Evolutionary conservation across 2,329 filamentous ascomycete genomes (phyloP).

Genomic region (Trichocomaceae sp.): DNA sequence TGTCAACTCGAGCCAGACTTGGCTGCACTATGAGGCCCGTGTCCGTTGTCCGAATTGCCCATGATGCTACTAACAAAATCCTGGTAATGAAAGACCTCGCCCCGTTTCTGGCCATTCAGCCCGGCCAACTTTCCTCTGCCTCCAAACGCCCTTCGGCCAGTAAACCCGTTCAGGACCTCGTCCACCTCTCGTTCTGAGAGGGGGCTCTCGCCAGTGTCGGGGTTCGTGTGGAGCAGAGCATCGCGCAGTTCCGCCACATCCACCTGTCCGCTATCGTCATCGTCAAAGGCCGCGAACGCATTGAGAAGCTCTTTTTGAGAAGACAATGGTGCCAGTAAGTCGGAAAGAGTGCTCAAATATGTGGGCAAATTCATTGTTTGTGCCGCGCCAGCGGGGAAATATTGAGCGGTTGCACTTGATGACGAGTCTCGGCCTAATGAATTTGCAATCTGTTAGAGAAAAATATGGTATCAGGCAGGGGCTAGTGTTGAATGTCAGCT

Average conservation of each 20-base stretch:
- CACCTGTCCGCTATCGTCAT: constrained; percentile 89
- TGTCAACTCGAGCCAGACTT: background rate
- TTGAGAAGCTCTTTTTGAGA: constrained; percentile 73
- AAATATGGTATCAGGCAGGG: background rate
- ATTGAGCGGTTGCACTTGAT: constrained; percentile 63
- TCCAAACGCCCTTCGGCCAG: constrained; percentile 73
- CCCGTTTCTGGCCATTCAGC: constrained; percentile 54
- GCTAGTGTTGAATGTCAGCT: background rate
- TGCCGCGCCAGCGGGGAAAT: constrained; percentile 68
- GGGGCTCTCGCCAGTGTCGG: constrained; percentile 60
- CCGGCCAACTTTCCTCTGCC: constrained; percentile 45
- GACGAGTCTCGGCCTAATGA: constrained; percentile 64
- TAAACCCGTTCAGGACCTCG: constrained; percentile 79
- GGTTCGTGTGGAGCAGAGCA: constrained; percentile 72
- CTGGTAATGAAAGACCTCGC: constrained; percentile 87
- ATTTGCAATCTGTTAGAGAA: background rate
- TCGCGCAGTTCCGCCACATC: constrained; percentile 76
- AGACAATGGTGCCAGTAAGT: constrained; percentile 66
- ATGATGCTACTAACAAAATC: constrained; percentile 75
- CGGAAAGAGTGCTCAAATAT: constrained; percentile 77
- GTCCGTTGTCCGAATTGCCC: constrained; percentile 42
- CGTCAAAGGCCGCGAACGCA: constrained; percentile 91
- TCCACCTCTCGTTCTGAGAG: constrained; percentile 72
- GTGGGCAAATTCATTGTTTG: constrained; percentile 74
- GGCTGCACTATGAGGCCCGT: constrained; percentile 14